These are phyloP conservation scores for Phytophthora crassamura DNA, from an alignment of 352 stramenopile genomes.

Conservation along the genomic window DNA sequence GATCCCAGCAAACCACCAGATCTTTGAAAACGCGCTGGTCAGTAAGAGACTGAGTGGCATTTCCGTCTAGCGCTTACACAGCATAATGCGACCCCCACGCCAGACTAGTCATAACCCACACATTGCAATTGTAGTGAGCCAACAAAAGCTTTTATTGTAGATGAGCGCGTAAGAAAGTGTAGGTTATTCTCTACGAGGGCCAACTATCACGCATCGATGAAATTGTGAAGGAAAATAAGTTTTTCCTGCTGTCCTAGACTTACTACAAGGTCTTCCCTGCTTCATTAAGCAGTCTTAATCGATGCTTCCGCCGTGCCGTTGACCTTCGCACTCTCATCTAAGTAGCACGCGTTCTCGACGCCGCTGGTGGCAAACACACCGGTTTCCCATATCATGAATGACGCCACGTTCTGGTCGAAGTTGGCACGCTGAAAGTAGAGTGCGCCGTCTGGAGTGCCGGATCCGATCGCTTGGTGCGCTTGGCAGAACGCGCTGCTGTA, in stretches of 20 bases:
- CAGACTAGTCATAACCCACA: too few relatives aligned
- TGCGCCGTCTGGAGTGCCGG: conserved; percentile 8
- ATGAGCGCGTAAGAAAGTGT: too few relatives aligned
- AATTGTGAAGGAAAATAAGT: too few relatives aligned
- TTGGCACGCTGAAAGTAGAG: conserved; percentile 21
- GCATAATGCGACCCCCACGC: too few relatives aligned
- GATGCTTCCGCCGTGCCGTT: conserved; percentile 4
- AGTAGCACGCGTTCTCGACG: conserved; percentile 2
- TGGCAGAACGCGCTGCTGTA: conserved; percentile 16
- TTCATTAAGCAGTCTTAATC: neutral
- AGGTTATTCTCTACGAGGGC: too few relatives aligned
- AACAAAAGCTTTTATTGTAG: too few relatives aligned
- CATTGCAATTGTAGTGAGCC: too few relatives aligned
- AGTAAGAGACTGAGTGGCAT: too few relatives aligned
- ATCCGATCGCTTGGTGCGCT: conserved; percentile 11
- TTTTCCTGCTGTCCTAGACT: too few relatives aligned
- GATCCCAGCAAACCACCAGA: conserved; percentile 17
- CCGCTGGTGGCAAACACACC: neutral
- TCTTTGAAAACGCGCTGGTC: conserved; percentile 17
- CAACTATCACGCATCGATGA: too few relatives aligned
- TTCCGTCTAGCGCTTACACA: too few relatives aligned
- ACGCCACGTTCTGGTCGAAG: conserved; percentile 5
- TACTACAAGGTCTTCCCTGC: too few relatives aligned
- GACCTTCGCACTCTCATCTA: neutral
- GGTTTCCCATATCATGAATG: conserved; percentile 24